Base-by-base conservation (phyloP, 225 moss, liverwort and hornwort genomes). In the Antitrichia curtipendula region DNA sequence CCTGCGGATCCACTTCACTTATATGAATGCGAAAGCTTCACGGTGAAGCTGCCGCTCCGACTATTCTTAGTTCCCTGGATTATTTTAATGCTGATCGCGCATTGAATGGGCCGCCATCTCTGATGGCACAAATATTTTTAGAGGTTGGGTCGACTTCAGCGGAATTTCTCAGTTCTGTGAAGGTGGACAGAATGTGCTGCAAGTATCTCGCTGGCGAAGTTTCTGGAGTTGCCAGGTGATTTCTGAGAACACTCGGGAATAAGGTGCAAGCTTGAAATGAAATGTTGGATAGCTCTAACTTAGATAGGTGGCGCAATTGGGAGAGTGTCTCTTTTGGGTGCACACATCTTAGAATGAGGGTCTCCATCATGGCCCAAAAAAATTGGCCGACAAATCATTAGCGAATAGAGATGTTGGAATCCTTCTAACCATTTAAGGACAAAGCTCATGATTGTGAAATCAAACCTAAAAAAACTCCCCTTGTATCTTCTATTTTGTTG, bases 391-490 rank as follows among this genome's bases (percentile, higher is more conserved):
- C 36, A 36, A 18, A 19, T 34, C 19, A 19, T 34, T 18, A 5
- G 34, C 10, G 8, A 34, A 34, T 64, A 64, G 8, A 19, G 36
- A 16, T 36, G 36, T 36, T 64, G 3, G 18, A 64, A 18, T 63
- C 19, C 36, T 34, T 64, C 34, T 32, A 64, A 10, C 10, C 10
- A 0, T 65, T 0, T 20, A 20, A 11, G 20, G 19, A 36, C 0
- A 36, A 0, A 64, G 6, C 4, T 10, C 6, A 34, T 36, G 18
- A 5, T 0, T 19, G 1, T 10, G 4, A 4, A 36, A 3, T 36
- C 64, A 10, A 19, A 20, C 20, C 6, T 36, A 20, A 65, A 19
- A 64, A 36, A 0, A 5, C 0, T 34, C 0, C 0, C 0, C 5
- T 34, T 63, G 3, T 18, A 9, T 63, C 63, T 1, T 64, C 18